Conservation (phyloP, 176 grass and related monocot species). For the Calamus simplicifolius region DNA sequence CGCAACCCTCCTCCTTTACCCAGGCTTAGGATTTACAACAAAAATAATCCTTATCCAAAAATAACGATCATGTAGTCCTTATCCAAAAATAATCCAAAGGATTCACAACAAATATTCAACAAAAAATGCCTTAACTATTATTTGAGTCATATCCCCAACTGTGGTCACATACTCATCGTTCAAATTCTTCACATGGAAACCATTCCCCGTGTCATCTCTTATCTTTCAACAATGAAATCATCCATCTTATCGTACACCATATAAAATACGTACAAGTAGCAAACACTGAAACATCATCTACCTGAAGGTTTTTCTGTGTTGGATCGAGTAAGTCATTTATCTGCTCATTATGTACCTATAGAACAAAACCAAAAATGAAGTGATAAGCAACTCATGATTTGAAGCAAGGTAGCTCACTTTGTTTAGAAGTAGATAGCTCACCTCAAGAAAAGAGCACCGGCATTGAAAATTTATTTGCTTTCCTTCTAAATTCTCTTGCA, state of each 20-base stretch:
- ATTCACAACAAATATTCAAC: not conserved
- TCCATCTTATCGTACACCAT: too few species aligned
- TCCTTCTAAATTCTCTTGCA: slow-evolving; percentile 39
- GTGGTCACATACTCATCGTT: slow-evolving; percentile 85
- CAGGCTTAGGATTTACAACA: too few species aligned
- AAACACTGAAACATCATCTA: slow-evolving; percentile 8
- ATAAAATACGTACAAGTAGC: too few species aligned
- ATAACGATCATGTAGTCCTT: too few species aligned
- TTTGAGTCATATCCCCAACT: slow-evolving; percentile 69
- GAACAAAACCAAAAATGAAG: slow-evolving; percentile 8
- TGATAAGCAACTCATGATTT: not conserved
- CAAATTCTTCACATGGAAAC: slow-evolving; percentile 73
- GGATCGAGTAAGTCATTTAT: slow-evolving; percentile 91
- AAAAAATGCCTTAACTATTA: slow-evolving; percentile 79
- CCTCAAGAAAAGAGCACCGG: slow-evolving; percentile 89
- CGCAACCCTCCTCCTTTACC: too few species aligned
- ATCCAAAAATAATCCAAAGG: too few species aligned
- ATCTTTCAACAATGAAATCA: slow-evolving; percentile 30
- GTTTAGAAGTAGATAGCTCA: slow-evolving; percentile 16
- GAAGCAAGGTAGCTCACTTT: not conserved
- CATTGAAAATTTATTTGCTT: slow-evolving; percentile 80
- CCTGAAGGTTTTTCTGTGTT: slow-evolving; percentile 89
- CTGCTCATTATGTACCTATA: slow-evolving; percentile 80
- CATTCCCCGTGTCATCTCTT: slow-evolving; percentile 60
- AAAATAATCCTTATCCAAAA: too few species aligned